These are phyloP conservation scores for Zopfochytrium polystomum DNA, from an alignment of 371 early-diverging fungal genomes.

Conservation along the genomic window DNA sequence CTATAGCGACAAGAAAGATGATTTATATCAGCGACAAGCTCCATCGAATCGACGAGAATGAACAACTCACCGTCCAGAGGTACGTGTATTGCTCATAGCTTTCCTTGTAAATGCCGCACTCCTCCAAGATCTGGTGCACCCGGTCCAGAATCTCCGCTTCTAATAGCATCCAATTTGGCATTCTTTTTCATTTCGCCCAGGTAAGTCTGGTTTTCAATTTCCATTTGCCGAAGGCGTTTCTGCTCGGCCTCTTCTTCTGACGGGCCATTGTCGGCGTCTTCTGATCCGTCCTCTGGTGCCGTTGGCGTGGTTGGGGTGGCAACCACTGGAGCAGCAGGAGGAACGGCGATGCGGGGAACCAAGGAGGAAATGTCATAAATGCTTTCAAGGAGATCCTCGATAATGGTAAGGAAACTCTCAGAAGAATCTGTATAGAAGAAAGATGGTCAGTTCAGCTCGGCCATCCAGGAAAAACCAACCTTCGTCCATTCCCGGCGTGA, in stretches of 20 bases:
- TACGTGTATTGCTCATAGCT: conserved; percentile 59
- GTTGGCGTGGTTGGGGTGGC: conserved; percentile 3
- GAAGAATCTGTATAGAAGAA: conserved; percentile 34
- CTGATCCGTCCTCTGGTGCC: conserved; percentile 10
- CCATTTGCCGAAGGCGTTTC: conserved; percentile 17
- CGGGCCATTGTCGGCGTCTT: conserved; percentile 20
- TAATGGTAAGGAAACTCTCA: conserved; percentile 40
- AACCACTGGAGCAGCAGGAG: not conserved
- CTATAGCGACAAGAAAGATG: conserved; percentile 18
- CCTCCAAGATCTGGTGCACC: conserved; percentile 45
- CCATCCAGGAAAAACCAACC: conserved; percentile 19
- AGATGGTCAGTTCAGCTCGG: conserved; percentile 1
- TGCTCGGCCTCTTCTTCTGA: conserved; percentile 25
- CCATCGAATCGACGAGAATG: not conserved
- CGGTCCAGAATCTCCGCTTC: conserved; percentile 39
- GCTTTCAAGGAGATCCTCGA: conserved; percentile 49
- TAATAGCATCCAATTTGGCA: conserved; percentile 35
- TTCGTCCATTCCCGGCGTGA: conserved; percentile 59
- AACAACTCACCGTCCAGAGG: conserved; percentile 51
- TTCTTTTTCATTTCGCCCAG: conserved; percentile 51
- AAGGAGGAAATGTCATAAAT: conserved; percentile 52
- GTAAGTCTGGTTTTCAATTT: conserved; percentile 49
- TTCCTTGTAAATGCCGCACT: conserved; percentile 48
- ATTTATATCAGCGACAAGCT: not conserved
- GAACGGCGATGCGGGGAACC: conserved; percentile 48